Conservation (phyloP, 176 grass and related monocot species). For the Eragrostis nindensis region DNA sequence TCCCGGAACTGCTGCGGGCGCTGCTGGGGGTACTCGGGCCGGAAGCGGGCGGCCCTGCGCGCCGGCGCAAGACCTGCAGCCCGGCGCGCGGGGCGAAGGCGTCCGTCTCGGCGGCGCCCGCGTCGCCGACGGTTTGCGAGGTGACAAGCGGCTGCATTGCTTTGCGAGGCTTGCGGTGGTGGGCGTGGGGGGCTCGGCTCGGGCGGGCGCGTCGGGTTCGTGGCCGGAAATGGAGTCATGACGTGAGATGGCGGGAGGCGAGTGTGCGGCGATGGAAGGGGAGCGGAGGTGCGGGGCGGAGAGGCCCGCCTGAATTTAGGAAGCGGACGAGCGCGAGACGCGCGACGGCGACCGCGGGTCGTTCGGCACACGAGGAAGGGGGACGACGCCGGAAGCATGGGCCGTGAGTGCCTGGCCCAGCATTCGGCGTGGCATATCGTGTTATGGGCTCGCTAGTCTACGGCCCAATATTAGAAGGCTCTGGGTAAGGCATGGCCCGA, state of each 20-base stretch:
- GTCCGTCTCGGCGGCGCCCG: constrained; percentile 35
- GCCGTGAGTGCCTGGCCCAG: too few relatives aligned
- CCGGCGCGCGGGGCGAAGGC: constrained; percentile 20
- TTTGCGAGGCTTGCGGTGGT: neutral
- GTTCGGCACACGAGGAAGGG: too few relatives aligned
- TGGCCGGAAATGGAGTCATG: constrained; percentile 24
- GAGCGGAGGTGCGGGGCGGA: neutral
- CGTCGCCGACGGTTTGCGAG: neutral
- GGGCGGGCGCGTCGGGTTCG: neutral
- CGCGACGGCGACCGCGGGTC: neutral
- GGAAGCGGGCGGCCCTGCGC: neutral
- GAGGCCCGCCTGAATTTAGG: constrained; percentile 23
- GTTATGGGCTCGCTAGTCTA: too few relatives aligned
- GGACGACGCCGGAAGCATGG: too few relatives aligned
- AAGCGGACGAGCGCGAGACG: constrained; percentile 34
- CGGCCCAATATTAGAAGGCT: too few relatives aligned
- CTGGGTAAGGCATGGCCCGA: too few relatives aligned
- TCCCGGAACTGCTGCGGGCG: neutral
- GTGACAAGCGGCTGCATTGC: constrained; percentile 24
- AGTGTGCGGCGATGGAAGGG: neutral
- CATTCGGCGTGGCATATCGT: too few relatives aligned
- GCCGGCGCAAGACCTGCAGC: constrained; percentile 40
- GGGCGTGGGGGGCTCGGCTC: neutral
- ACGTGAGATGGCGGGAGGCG: neutral
- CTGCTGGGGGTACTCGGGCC: constrained; percentile 17